Percentiles rank a stretch among this genome's conserved stretches.
phyloP scores from a whole-genome alignment of 345 rosid species.

The Hirschfeldia incana region DNA sequence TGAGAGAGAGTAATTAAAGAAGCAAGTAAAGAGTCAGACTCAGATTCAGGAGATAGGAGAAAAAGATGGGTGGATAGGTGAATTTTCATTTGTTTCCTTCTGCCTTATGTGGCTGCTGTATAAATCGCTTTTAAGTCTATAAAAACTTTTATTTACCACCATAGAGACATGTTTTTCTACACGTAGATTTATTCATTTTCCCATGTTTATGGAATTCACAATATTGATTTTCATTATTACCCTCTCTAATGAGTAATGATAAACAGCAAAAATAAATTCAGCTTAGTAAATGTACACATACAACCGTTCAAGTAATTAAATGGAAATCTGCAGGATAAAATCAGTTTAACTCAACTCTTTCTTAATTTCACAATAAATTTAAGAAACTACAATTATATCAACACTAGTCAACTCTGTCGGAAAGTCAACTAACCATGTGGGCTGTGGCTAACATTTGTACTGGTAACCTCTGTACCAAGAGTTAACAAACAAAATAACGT shows the following conservation, averaged over 20 bases:
- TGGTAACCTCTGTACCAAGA: not conserved
- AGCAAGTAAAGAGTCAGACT: constrained; percentile 33
- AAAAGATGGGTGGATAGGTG: not conserved
- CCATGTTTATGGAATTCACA: not conserved
- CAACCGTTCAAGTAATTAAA: not conserved
- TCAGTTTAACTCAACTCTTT: not conserved
- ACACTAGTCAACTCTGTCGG: not conserved
- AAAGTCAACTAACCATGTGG: not conserved
- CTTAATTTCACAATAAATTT: not conserved
- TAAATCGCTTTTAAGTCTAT: not conserved
- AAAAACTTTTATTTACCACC: not conserved
- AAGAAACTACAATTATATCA: no score
- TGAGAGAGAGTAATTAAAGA: constrained; percentile 25
- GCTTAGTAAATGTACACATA: not conserved
- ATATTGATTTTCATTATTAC: not conserved
- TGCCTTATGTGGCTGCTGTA: constrained; percentile 6
- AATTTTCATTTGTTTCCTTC: constrained; percentile 8
- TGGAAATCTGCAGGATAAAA: not conserved
- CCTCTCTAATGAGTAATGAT: not conserved
- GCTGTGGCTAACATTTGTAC: not conserved
- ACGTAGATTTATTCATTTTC: not conserved
- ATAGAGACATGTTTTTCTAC: not conserved
- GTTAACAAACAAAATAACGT: not conserved
- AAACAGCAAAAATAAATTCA: not conserved
- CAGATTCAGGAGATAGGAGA: constrained; percentile 28